Percentiles rank a stretch among this genome's conserved stretches.
These are phyloP conservation scores for Penicillium occitanis DNA, from an alignment of 2,329 filamentous ascomycete species.

Conservation along the genomic window DNA sequence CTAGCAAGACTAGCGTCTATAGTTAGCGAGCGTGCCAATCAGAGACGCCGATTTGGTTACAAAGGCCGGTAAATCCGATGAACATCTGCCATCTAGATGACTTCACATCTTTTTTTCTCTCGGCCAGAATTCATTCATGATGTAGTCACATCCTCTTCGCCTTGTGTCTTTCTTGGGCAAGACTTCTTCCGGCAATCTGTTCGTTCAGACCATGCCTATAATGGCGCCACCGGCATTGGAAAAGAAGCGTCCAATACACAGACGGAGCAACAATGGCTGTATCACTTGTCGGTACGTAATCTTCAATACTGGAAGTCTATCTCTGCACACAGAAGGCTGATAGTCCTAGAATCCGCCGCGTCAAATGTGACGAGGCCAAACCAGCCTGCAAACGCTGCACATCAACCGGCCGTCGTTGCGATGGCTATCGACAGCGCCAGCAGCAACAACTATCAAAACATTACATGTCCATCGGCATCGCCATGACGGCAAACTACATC, in stretches of 20 bases:
- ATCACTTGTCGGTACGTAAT: slow-evolving; percentile 1
- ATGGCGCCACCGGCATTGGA: neutral
- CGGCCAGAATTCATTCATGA: neutral
- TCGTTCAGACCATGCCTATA: neutral
- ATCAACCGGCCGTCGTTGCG: neutral
- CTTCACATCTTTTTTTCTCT: neutral
- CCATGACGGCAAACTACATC: neutral
- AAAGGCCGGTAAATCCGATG: neutral
- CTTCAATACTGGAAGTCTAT: neutral
- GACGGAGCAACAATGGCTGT: neutral
- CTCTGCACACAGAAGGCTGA: too few relatives aligned
- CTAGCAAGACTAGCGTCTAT: neutral
- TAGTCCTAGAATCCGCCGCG: neutral
- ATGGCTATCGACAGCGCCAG: neutral
- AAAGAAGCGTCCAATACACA: neutral
- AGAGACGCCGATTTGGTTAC: neutral
- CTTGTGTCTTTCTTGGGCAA: neutral
- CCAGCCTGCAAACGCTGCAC: slow-evolving; percentile 4
- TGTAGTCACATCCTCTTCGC: neutral
- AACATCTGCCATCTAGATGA: neutral
- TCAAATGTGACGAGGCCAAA: neutral
- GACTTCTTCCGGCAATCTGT: neutral
- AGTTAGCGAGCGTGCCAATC: slow-evolving; percentile 9
- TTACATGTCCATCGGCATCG: slow-evolving; percentile 2
- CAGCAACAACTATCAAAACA: neutral